Percentiles rank a stretch among this genome's conserved stretches.
phyloP scores from a whole-genome alignment of 2,329 filamentous ascomycete genomes.

The Sclerotinia nivalis region DNA sequence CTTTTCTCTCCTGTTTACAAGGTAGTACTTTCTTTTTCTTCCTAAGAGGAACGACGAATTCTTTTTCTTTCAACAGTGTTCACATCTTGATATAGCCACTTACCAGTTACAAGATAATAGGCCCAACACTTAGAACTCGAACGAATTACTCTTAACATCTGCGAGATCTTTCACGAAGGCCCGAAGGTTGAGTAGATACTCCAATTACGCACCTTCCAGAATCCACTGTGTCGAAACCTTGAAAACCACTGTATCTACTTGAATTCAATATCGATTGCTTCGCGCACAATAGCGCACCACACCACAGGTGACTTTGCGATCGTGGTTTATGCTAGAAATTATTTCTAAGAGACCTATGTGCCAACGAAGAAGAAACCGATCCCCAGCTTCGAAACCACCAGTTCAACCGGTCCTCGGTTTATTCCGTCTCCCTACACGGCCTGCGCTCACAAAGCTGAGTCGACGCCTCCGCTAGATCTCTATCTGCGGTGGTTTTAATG shows the following conservation, averaged over 20 bases:
- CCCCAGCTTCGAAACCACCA: constrained; percentile 36
- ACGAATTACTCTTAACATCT: constrained; percentile 1
- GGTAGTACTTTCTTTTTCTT: constrained; percentile 8
- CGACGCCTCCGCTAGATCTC: constrained; percentile 31
- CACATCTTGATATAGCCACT: constrained; percentile 20
- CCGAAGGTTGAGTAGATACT: neutral
- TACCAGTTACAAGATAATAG: constrained; percentile 20
- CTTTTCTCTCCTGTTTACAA: neutral
- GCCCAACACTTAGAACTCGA: constrained; percentile 9
- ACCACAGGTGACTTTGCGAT: constrained; percentile 23
- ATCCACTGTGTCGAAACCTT: neutral
- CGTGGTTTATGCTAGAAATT: constrained; percentile 36
- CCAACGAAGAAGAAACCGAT: constrained; percentile 41
- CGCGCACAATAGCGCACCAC: constrained; percentile 18
- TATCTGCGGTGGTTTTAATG: constrained; percentile 53
- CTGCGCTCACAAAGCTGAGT: constrained; percentile 34
- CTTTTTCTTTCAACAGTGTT: constrained; percentile 23
- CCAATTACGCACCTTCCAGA: neutral
- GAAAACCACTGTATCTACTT: constrained; percentile 3
- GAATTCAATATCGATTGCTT: constrained; percentile 17
- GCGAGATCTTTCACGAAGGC: constrained; percentile 7
- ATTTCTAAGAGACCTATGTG: constrained; percentile 40
- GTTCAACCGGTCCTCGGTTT: constrained; percentile 31
- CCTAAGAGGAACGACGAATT: neutral
- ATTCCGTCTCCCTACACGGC: constrained; percentile 26